Base-by-base conservation (phyloP, 257 asterid genomes). In the Paraleonurus japonicus region DNA sequence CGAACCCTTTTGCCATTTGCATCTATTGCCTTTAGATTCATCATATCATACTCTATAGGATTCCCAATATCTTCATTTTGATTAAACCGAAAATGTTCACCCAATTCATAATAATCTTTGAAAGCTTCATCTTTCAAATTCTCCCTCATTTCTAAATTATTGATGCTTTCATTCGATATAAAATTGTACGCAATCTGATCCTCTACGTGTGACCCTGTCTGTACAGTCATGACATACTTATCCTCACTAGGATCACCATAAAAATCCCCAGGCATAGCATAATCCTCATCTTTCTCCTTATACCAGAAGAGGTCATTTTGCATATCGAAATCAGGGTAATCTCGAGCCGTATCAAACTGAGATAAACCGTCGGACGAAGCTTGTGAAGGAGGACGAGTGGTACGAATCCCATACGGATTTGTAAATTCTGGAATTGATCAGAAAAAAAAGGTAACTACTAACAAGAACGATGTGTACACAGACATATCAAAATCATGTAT, bases 311-410 rank as follows among this genome's bases (percentile, higher is more conserved):
- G 82, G 74, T 92, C 95, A 70, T 85, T 88, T 59, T 92, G 96
- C 94, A 95, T 95, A 71, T 94, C 97, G 20, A 95, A 88, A 71
- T 92, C 97, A 7, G 82, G 93, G 86, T 90, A 90, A 75, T 93
- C 98, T 67, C 98, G 78, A 61, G 99, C 96, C 0, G 99, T 95
- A 3, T 96, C 99, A 73, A 92, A 95, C 70, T 92, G 96, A 66
- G 99, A 89, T 81, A 89, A 57, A 47, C 88, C 82, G 37, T 91
- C 96, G 4, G 99, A 95, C 9, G 98, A 95, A 58, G 93, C 80
- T 59, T 63, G 87, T 30, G 99, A 95, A 72, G 86, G 80, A 9
- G 89, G 82, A 16, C 85, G 79, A 12, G 83, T 72, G 3, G 89
- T 82, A 32, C 64, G 86, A 63, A 80, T 67, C 37, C 96, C 99